A percentile compares a stretch with the other conserved stretches of the same genome.
These are phyloP conservation scores for Fusarium chaquense DNA, from an alignment of 2,329 filamentous ascomycete genomes.

Conservation along the genomic window DNA sequence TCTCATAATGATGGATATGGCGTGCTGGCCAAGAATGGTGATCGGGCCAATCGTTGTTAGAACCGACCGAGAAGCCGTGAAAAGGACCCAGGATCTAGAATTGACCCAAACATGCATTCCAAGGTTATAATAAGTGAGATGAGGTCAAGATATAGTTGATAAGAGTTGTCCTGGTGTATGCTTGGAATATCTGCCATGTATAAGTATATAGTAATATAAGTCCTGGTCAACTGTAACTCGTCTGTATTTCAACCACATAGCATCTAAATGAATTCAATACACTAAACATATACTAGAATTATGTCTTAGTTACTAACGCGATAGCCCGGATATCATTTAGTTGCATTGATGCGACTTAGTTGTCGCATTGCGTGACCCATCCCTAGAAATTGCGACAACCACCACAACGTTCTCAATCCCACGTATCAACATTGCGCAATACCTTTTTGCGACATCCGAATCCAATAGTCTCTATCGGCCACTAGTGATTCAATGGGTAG, in stretches of 20 bases:
- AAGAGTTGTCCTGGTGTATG: neutral
- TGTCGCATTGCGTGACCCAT: constrained; percentile 43
- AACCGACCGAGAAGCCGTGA: constrained; percentile 40
- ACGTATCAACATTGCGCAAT: constrained; percentile 43
- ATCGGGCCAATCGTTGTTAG: constrained; percentile 39
- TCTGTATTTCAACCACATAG: neutral
- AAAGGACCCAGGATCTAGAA: constrained; percentile 2
- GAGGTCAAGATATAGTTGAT: neutral
- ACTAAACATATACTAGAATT: accelerated
- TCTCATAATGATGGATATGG: constrained; percentile 33
- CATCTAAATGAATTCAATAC: accelerated
- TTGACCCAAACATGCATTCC: neutral
- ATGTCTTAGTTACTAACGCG: neutral
- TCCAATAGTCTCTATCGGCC: neutral
- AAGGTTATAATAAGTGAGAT: neutral
- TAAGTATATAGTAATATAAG: neutral
- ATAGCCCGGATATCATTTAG: neutral
- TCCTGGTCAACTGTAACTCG: constrained; percentile 4
- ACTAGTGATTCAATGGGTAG: neutral
- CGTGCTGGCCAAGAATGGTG: constrained; percentile 31
- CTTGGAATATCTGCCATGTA: neutral
- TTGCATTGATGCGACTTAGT: constrained; percentile 1
- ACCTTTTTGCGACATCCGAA: neutral
- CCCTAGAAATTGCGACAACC: constrained; percentile 46
- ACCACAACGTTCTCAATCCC: constrained; percentile 2